phyloP scores from a whole-genome alignment of 176 grass and related monocot genomes.

The Stipa capillata region DNA sequence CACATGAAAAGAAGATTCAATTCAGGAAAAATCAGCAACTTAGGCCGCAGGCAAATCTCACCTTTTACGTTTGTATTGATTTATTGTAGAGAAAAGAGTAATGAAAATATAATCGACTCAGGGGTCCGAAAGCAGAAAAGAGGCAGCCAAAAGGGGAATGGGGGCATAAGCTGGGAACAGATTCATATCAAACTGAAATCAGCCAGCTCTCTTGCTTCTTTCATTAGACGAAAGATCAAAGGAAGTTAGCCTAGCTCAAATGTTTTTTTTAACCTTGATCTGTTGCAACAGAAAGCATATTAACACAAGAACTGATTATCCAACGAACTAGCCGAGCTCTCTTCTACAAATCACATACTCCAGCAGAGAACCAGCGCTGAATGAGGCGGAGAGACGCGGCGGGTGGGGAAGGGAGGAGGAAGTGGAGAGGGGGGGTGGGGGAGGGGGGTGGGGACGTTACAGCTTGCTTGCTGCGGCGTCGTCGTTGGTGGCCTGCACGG shows the following conservation, averaged over 20 bases:
- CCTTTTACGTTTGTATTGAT: not conserved
- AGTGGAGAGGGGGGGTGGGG: not conserved
- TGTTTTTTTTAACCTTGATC: not conserved
- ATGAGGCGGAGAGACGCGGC: not conserved
- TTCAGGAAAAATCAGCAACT: not conserved
- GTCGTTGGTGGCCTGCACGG: conserved; percentile 98
- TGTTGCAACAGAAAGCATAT: not conserved
- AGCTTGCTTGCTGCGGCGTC: conserved; percentile 92
- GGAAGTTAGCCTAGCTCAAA: not conserved
- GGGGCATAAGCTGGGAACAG: not conserved
- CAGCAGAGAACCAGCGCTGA: not conserved
- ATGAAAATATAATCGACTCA: not conserved
- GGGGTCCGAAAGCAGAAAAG: not conserved
- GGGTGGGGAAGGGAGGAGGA: not conserved
- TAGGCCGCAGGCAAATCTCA: not conserved
- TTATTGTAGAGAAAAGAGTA: not conserved
- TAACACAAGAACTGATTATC: not conserved
- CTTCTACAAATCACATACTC: not conserved
- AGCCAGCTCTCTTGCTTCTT: not conserved
- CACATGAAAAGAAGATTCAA: not conserved
- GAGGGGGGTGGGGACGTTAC: conserved; percentile 19
- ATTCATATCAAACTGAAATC: not conserved
- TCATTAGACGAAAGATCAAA: not conserved
- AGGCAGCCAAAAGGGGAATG: not conserved
- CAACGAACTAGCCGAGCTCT: not conserved